phyloP scores from a whole-genome alignment of 2,329 filamentous ascomycete genomes.

The Ophiosphaerella korrae region DNA sequence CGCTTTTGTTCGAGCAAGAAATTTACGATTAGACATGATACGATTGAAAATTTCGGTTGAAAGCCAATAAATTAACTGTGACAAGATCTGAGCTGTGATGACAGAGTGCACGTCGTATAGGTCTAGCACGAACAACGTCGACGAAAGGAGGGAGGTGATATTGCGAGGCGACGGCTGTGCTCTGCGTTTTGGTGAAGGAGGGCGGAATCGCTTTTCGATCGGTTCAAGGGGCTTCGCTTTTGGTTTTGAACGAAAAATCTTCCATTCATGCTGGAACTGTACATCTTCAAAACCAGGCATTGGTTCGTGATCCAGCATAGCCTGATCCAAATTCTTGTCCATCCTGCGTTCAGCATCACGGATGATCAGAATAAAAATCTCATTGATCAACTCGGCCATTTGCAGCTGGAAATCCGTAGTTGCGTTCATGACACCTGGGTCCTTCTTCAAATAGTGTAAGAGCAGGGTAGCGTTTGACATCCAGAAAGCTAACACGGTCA shows the following conservation, averaged over 20 bases:
- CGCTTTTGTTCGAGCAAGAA: slow-evolving; percentile 92
- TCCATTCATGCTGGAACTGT: slow-evolving; percentile 98
- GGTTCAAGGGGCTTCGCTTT: slow-evolving; percentile 86
- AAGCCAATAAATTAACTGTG: slow-evolving; percentile 94
- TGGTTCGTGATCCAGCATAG: slow-evolving; percentile 97
- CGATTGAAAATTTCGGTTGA: slow-evolving; percentile 96
- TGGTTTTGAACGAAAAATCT: slow-evolving; percentile 88
- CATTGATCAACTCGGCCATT: slow-evolving; percentile 91
- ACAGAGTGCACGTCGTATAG: slow-evolving; percentile 99
- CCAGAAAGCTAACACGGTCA: slow-evolving; percentile 99
- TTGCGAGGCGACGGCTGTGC: slow-evolving; percentile 93
- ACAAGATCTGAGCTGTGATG: slow-evolving; percentile 87
- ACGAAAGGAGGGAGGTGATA: slow-evolving; percentile 92
- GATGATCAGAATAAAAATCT: slow-evolving; percentile 98
- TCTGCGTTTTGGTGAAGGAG: slow-evolving; percentile 89
- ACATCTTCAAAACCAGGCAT: slow-evolving; percentile 98
- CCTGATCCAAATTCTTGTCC: slow-evolving; percentile 90
- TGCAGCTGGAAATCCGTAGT: slow-evolving; percentile 91
- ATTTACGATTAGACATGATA: slow-evolving; percentile 94
- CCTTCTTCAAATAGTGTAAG: slow-evolving; percentile 97
- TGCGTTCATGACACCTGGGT: slow-evolving; percentile 76
- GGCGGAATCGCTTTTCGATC: slow-evolving; percentile 85
- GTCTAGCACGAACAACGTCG: slow-evolving; percentile 94
- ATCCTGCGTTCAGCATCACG: slow-evolving; percentile 92
- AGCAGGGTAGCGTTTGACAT: slow-evolving; percentile 94